Evolutionary conservation across 257 asterid genomes (phyloP), one percentile per base, ranked within the genome.

Genomic region (Capsicum baccatum): DNA sequence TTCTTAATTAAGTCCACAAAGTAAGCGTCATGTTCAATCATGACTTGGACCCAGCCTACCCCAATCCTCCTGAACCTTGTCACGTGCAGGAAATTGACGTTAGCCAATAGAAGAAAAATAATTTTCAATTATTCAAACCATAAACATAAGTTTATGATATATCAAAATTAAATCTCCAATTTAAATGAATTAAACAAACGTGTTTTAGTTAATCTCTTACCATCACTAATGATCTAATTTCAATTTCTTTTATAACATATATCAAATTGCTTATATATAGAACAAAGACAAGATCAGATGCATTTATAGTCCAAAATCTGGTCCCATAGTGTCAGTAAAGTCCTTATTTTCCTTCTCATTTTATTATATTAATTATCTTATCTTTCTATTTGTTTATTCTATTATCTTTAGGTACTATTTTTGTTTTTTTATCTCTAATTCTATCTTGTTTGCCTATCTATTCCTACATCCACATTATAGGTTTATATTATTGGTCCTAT

Each of bases 391-490:
- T 71, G 33, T 26, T 66, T 33, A 13, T 66, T 67, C 19, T 35
- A 7, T 67, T 68, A 68, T 68, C 54, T 68, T 68, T 12, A 37
- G 3, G 21, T 39, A 3, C 9, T 69, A 70, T 70, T 44, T 70
- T 70, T 44, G 79, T 47, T 71, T 0, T 74, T 6, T 74, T 74
- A n/a, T 74, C 60, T 21, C 44, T 21, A 5, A 74, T 74, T 50
- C 81, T 50, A 48, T 50, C 81, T 3, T 74, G 62, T 50, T 74
- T 74, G 60, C 62, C 50, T 50, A 21, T 74, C 60, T 19, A 19
- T 73, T 73, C 42, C 9, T 47, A n/a, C 80, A 48, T 73, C 39
- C 58, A 73, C 42, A 6, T 0, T 70, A 26, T 26, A 3, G 3
- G 42, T 48, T 39, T n/a, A 9, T 44, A 6, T 70, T 17, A 48